Percentiles rank a stretch among this genome's conserved stretches.
phyloP scores from a whole-genome alignment of 164 flowering plant genomes.

The grape (Vitis vinifera) region DNA sequence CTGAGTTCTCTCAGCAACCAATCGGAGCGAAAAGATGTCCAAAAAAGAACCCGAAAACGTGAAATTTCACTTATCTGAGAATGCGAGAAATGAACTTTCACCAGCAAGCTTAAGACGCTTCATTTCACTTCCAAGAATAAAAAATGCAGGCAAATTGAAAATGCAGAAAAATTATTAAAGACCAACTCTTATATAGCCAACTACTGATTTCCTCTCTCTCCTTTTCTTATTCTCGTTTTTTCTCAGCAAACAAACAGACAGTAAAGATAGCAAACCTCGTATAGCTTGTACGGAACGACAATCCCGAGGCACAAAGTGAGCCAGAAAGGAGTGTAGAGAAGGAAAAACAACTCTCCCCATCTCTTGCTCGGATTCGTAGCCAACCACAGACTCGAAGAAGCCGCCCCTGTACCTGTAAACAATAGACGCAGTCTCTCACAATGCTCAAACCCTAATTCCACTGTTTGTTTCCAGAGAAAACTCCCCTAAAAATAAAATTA shows the following conservation, averaged over 20 bases:
- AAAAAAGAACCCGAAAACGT: too few species aligned
- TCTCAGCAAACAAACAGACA: background rate
- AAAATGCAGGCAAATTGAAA: too few species aligned
- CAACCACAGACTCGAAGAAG: constrained; percentile 57
- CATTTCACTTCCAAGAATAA: too few species aligned
- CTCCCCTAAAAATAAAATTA: background rate
- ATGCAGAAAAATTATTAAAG: too few species aligned
- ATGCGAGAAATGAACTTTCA: too few species aligned
- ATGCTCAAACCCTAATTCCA: background rate
- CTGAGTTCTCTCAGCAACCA: too few species aligned
- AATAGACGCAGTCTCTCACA: background rate
- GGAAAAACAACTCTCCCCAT: constrained; percentile 94
- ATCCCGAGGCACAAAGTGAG: constrained; percentile 90
- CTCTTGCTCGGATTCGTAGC: constrained; percentile 86
- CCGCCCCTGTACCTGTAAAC: constrained; percentile 10
- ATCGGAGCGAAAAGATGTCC: too few species aligned
- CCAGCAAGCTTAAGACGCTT: too few species aligned
- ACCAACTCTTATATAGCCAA: too few species aligned
- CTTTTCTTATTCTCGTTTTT: background rate
- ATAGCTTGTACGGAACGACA: constrained; percentile 82
- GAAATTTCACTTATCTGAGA: too few species aligned
- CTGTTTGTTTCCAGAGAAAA: background rate
- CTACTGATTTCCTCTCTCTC: background rate
- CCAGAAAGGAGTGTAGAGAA: constrained; percentile 93
- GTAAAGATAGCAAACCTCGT: constrained; percentile 53